These are phyloP conservation scores for Cladosporium halotolerans DNA, from an alignment of 2,329 filamentous ascomycete species.

Conservation along the genomic window DNA sequence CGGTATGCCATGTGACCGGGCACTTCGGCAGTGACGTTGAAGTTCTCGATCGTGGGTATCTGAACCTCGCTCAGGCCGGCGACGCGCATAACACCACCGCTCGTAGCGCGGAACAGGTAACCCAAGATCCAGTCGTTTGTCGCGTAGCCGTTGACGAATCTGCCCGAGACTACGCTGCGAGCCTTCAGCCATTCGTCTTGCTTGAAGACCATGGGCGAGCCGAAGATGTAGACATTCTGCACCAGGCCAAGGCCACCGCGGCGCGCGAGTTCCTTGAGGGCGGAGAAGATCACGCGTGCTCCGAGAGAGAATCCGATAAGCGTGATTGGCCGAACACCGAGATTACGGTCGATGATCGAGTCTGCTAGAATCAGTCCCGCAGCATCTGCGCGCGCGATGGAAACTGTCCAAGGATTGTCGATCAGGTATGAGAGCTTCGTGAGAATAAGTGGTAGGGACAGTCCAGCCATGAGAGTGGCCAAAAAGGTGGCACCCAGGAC, in stretches of 20 bases:
- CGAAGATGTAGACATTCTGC: slow-evolving; percentile 94
- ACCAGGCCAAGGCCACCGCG: slow-evolving; percentile 80
- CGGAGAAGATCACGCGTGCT: slow-evolving; percentile 85
- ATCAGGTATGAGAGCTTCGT: slow-evolving; percentile 94
- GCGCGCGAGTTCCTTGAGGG: slow-evolving; percentile 75
- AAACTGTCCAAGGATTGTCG: slow-evolving; percentile 98
- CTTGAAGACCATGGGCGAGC: slow-evolving; percentile 84
- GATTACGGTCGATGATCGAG: slow-evolving; percentile 82
- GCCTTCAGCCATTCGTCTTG: slow-evolving; percentile 80
- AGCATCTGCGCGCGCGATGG: slow-evolving; percentile 78
- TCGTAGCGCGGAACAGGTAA: slow-evolving; percentile 91
- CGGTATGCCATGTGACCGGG: slow-evolving; percentile 96
- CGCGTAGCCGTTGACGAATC: slow-evolving; percentile 91
- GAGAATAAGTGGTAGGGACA: slow-evolving; percentile 85
- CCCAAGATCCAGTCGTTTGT: slow-evolving; percentile 92
- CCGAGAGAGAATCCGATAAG: slow-evolving; percentile 93
- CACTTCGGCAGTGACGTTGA: slow-evolving; percentile 79
- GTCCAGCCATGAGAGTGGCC: slow-evolving; percentile 80
- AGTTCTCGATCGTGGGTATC: slow-evolving; percentile 79
- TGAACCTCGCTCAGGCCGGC: slow-evolving; percentile 77
- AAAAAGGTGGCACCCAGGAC: slow-evolving; percentile 86
- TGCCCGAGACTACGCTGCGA: slow-evolving; percentile 78
- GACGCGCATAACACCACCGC: slow-evolving; percentile 81
- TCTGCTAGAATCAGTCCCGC: slow-evolving; percentile 91
- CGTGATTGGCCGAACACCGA: slow-evolving; percentile 86